Evolutionary conservation across 192 early-diverging fungal species (phyloP), one percentile per base, ranked within the genome.

Genomic region (Linnemannia zychae): DNA sequence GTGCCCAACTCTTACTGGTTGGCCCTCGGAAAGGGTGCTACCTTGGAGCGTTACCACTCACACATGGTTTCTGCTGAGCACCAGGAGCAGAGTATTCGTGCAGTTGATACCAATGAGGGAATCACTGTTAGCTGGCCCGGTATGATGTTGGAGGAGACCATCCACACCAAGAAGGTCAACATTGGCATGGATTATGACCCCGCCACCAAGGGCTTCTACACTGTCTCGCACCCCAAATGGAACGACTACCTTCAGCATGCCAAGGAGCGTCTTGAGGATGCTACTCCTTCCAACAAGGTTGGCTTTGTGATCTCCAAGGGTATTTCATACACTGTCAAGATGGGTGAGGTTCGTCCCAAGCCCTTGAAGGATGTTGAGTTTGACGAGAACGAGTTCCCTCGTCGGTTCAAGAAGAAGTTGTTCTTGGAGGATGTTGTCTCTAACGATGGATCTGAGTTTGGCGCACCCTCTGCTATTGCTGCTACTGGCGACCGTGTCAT

Each of bases 341-440:
- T 79, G 13, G 83, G 83, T 3, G 74, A 79, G 83, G 79, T 78
- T 17, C 77, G 83, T 28, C 83, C 83, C 70, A 85, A 85, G 78
- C 83, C 83, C 17, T 63, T 48, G 40, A 79, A 79, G 74, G 77
- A 85, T 47, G 49, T 72, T n/a, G 83, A 79, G 20, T 75, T 85
- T 67, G 83, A 85, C 53, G 74, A 74, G 0, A 24, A 28, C 20
- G 74, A 79, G 74, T n/a, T 7, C 16, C 83, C 83, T 49, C 77
- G 83, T 31, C 36, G 22, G 9, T 85, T 76, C 74, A 69, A 46
- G 28, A 66, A 75, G 60, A 68, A 85, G 50, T 38, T 76, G 33
- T 85, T 85, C 70, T 20, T 85, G 24, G 83, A 85, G 83, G 74
- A 74, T 15, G 12, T 76, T 46, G 76, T 85, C 74, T 72, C 53